These are phyloP conservation scores for Scedosporium apiospermum DNA, from an alignment of 2,329 filamentous ascomycete genomes.

Conservation along the genomic window DNA sequence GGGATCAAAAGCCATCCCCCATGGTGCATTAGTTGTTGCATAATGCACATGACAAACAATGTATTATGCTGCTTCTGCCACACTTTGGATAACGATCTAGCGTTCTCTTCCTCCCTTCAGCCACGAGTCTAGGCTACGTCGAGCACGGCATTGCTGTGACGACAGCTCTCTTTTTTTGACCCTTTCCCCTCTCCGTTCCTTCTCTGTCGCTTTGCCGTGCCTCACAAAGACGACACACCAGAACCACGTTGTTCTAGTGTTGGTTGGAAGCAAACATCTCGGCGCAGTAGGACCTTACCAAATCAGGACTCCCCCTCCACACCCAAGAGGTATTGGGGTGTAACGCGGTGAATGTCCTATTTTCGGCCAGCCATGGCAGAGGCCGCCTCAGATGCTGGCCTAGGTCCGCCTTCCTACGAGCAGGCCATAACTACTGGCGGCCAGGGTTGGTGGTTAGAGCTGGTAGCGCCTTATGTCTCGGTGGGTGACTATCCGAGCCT, in stretches of 20 bases:
- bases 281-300: too few species aligned
- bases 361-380: not conserved
- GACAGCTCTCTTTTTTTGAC: not conserved
- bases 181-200: not conserved
- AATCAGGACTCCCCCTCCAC: too few species aligned
- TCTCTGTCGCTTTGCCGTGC: not conserved
- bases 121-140: not conserved
- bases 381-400: not conserved
- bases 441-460: constrained; percentile 42
- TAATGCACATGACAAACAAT: not conserved
- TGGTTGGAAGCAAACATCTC: not conserved
- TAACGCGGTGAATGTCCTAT: not conserved
- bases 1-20: too few species aligned
- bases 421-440: constrained; percentile 32
- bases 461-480: constrained; percentile 35
- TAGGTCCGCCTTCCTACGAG: constrained; percentile 40
- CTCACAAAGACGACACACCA: not conserved
- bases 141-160: not conserved
- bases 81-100: not conserved
- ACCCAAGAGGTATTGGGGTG: too few species aligned
- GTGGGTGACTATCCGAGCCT: constrained; percentile 32
- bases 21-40: not conserved
- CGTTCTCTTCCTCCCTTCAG: not conserved
- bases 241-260: not conserved
- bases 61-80: not conserved